phyloP scores from a whole-genome alignment of 108 stramenopile species.

The Discostella stelligeroides region DNA sequence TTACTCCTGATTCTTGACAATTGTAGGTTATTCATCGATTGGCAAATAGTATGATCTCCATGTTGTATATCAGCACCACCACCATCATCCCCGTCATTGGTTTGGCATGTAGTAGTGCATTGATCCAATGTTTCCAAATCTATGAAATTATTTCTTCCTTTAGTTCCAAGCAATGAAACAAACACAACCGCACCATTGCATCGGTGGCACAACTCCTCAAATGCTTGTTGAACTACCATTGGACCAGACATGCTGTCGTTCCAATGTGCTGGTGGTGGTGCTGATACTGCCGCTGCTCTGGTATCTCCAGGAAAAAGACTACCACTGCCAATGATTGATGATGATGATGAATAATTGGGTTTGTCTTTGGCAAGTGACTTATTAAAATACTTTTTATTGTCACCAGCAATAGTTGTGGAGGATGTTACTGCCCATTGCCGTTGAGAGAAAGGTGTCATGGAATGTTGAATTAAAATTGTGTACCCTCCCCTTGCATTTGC shows the following conservation, averaged over 20 bases:
- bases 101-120: background rate
- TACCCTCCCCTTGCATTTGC: conserved; percentile 22
- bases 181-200: conserved; percentile 37
- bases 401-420: background rate
- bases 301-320: too few species aligned
- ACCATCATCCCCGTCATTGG: background rate
- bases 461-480: conserved; percentile 46
- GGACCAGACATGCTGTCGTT: conserved; percentile 32
- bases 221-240: conserved; percentile 23
- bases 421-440: conserved; percentile 28
- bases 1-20: conserved; percentile 1
- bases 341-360: too few species aligned
- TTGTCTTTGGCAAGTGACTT: too few species aligned
- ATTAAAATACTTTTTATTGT: too few species aligned
- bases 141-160: conserved; percentile 12
- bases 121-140: conserved; percentile 16
- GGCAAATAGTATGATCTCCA: background rate
- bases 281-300: background rate
- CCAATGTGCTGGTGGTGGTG: too few species aligned
- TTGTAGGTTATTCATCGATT: background rate
- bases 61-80: too few species aligned
- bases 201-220: conserved; percentile 29
- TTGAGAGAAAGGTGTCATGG: conserved; percentile 34
- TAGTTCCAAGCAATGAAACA: conserved; percentile 27
- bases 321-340: too few species aligned